Conservation (phyloP, 345 rosid species). For the Psidium friedrichsthalianum region DNA sequence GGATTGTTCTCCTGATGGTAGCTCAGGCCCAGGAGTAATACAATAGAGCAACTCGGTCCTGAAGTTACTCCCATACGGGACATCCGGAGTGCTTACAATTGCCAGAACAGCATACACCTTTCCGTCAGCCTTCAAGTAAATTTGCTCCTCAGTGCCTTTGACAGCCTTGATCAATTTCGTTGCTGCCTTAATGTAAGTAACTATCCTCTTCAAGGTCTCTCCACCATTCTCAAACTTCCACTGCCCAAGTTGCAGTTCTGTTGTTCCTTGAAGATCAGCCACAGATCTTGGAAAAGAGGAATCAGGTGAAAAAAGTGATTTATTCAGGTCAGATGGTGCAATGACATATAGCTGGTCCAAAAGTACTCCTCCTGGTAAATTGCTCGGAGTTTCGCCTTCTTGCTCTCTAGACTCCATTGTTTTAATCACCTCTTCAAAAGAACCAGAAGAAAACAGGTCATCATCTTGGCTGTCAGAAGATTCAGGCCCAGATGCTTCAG, state of each 20-base stretch:
- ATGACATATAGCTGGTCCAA: conserved; percentile 58
- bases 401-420: conserved; percentile 54
- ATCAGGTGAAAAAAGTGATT: conserved; percentile 59
- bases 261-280: conserved; percentile 63
- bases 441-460: conserved; percentile 38
- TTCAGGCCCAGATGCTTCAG: conserved; percentile 34
- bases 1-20: conserved; percentile 65
- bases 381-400: conserved; percentile 52
- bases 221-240: conserved; percentile 65
- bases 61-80: conserved; percentile 27
- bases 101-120: conserved; percentile 51
- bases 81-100: conserved; percentile 79
- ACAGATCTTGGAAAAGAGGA: conserved; percentile 46
- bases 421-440: conserved; percentile 58
- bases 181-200: conserved; percentile 68
- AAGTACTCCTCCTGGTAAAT: conserved; percentile 81
- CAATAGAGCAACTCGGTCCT: conserved; percentile 52
- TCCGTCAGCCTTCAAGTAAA: conserved; percentile 68
- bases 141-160: conserved; percentile 78
- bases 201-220: conserved; percentile 50
- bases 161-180: conserved; percentile 71
- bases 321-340: conserved; percentile 53
- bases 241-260: conserved; percentile 60
- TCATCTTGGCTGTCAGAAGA: conserved; percentile 29
- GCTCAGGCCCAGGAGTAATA: conserved; percentile 70